Evolutionary conservation across 2,329 filamentous ascomycete species (phyloP).

Genomic region (Sclerotinia nivalis): DNA sequence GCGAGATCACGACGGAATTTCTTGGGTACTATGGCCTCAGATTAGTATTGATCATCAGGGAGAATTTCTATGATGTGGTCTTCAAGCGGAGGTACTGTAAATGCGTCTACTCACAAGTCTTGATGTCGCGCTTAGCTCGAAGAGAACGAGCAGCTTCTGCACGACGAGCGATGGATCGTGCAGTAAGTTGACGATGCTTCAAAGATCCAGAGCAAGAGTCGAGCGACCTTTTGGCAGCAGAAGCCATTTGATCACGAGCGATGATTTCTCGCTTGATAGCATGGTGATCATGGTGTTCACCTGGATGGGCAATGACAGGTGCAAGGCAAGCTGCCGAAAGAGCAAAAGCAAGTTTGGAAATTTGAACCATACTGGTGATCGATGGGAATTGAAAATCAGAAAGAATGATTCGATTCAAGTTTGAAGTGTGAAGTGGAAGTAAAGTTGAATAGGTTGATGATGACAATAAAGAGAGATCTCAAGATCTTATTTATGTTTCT

Average conservation of each 20-base stretch:
- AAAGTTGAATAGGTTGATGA: background rate
- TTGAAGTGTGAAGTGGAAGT: background rate
- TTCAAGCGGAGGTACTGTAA: background rate
- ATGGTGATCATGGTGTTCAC: slow-evolving; percentile 18
- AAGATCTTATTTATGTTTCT: slow-evolving; percentile 11
- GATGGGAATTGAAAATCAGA: background rate
- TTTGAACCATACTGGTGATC: slow-evolving; percentile 19
- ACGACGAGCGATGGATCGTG: slow-evolving; percentile 41
- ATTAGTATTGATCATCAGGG: background rate
- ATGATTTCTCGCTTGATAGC: slow-evolving; percentile 23
- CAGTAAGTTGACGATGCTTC: slow-evolving; percentile 42
- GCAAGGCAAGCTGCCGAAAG: slow-evolving; percentile 4
- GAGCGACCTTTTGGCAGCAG: slow-evolving; percentile 29
- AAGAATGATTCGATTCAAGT: background rate
- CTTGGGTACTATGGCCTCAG: slow-evolving; percentile 11
- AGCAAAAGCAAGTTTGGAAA: slow-evolving; percentile 9
- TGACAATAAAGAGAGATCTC: background rate
- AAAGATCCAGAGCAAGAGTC: slow-evolving; percentile 43
- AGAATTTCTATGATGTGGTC: no score
- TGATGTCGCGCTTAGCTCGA: slow-evolving; percentile 11
- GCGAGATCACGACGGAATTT: slow-evolving; percentile 24
- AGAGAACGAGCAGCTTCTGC: slow-evolving; percentile 37
- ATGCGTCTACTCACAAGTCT: background rate
- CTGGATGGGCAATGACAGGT: slow-evolving; percentile 20
- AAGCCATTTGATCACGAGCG: slow-evolving; percentile 20